Evolutionary conservation across 345 rosid species (phyloP).

Genomic region (Citrus medica): DNA sequence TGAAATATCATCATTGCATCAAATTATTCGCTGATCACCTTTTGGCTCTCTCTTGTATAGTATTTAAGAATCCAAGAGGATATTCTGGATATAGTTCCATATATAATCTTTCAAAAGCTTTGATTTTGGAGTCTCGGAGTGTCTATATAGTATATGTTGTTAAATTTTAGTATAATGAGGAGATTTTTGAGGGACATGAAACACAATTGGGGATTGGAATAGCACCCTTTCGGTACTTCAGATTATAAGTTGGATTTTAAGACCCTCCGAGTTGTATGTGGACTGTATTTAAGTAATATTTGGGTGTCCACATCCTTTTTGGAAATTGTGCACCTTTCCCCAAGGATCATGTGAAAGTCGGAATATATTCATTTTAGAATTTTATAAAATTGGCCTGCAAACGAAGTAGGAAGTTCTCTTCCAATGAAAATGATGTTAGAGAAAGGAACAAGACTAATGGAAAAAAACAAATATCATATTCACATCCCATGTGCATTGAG

Average conservation of each 20-base stretch:
- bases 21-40: neutral
- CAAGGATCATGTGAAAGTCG: constrained; percentile 23
- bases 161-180: neutral
- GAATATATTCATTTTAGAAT: neutral
- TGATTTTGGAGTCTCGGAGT: constrained; percentile 8
- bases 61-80: constrained; percentile 45
- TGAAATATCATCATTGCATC: constrained; percentile 27
- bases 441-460: neutral
- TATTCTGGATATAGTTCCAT: constrained; percentile 26
- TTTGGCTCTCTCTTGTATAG: constrained; percentile 25
- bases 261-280: constrained; percentile 8
- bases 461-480: neutral
- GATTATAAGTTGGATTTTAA: constrained; percentile 14
- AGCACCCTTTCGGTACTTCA: constrained; percentile 10
- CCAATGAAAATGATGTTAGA: constrained; percentile 4
- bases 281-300: neutral
- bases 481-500: constrained; percentile 5
- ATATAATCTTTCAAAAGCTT: constrained; percentile 11
- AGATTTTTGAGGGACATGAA: neutral
- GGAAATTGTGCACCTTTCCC: constrained; percentile 23
- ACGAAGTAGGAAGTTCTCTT: neutral
- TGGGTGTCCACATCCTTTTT: constrained; percentile 28
- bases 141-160: neutral
- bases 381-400: constrained; percentile 1
- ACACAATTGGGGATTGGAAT: constrained; percentile 9